Percentiles rank a stretch among this genome's conserved stretches.
Evolutionary conservation across 441 rosid genomes (phyloP).

Genomic region (Hura crepitans): DNA sequence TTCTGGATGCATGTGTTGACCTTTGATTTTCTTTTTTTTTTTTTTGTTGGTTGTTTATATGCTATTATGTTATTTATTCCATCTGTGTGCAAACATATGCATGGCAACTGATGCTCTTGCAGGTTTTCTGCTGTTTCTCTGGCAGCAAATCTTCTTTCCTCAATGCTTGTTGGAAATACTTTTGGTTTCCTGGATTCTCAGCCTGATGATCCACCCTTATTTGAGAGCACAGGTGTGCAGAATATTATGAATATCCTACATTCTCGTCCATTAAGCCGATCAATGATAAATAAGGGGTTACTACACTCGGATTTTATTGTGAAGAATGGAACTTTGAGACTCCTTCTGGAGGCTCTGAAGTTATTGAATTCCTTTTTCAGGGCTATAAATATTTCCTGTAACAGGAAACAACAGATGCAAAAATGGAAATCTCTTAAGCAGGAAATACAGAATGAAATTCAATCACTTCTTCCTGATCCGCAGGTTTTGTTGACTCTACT

Average conservation of each 20-base stretch:
- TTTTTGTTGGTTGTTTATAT: neutral
- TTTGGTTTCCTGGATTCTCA: constrained; percentile 52
- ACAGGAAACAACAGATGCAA: constrained; percentile 31
- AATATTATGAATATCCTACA: constrained; percentile 60
- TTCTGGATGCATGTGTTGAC: constrained; percentile 1
- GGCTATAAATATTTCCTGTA: constrained; percentile 37
- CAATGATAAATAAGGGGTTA: constrained; percentile 75
- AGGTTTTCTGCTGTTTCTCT: constrained; percentile 79
- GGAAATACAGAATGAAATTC: constrained; percentile 65
- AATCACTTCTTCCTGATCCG: constrained; percentile 69
- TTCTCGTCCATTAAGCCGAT: constrained; percentile 69
- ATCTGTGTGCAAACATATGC: constrained; percentile 22
- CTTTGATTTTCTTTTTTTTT: neutral
- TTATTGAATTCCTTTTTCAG: constrained; percentile 57
- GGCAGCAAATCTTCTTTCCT: constrained; percentile 70
- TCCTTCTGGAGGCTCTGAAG: constrained; percentile 70
- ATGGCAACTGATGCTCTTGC: constrained; percentile 53
- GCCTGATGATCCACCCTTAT: constrained; percentile 39
- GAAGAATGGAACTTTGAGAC: constrained; percentile 78
- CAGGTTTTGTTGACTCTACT: constrained; percentile 68
- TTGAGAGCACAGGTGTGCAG: constrained; percentile 47
- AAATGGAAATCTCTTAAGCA: constrained; percentile 48
- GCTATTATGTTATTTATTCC: constrained; percentile 12
- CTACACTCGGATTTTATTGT: constrained; percentile 78
- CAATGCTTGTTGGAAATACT: constrained; percentile 47